These are phyloP conservation scores for Pythium phragmitis DNA, from an alignment of 352 stramenopile species.

Conservation along the genomic window DNA sequence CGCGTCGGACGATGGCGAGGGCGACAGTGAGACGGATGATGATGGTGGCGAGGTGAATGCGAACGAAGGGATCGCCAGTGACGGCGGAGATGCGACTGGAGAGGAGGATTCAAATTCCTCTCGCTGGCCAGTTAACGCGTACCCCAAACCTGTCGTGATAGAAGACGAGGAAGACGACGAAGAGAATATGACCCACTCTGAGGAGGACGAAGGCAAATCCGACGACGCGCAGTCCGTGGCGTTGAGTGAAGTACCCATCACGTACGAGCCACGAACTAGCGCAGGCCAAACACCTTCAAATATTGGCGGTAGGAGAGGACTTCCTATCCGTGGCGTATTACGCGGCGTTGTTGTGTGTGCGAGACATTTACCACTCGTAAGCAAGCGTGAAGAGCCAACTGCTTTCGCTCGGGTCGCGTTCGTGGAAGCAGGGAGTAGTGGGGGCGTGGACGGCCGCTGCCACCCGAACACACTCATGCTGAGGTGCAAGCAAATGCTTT, in stretches of 20 bases:
- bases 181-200: conserved; percentile 9
- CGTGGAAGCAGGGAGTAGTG: conserved; percentile 32
- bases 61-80: not conserved
- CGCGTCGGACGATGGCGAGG: not conserved
- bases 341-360: conserved; percentile 45
- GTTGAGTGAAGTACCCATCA: conserved; percentile 46
- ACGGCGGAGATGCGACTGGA: not conserved
- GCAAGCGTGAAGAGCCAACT: conserved; percentile 24
- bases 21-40: not conserved
- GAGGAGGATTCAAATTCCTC: not conserved
- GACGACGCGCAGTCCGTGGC: conserved; percentile 39
- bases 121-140: not conserved
- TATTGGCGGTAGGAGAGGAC: not conserved
- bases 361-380: conserved; percentile 30
- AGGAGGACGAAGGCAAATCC: conserved; percentile 27
- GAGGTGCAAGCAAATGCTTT: conserved; percentile 57
- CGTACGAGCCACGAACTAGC: conserved; percentile 24
- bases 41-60: not conserved
- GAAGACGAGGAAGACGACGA: conserved; percentile 30
- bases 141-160: conserved; percentile 16
- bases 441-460: conserved; percentile 1
- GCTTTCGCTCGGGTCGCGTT: conserved; percentile 58
- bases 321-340: conserved; percentile 40
- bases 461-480: conserved; percentile 43
- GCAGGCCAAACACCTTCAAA: not conserved